Conservation (phyloP, 352 stramenopile species). For the Phytophthora boehmeriae region DNA sequence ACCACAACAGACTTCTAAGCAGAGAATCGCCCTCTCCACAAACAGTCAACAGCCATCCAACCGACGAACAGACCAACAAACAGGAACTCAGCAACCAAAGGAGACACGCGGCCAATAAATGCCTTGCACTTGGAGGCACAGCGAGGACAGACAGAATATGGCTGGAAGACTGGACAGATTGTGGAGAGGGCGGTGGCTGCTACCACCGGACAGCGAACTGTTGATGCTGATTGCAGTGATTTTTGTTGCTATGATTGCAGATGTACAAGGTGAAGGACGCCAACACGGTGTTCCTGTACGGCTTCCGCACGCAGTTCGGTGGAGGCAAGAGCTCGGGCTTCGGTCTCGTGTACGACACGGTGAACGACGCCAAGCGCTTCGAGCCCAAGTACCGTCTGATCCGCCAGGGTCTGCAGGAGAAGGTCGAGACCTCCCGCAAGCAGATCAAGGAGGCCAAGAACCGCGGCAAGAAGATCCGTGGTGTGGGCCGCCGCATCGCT, state of each 20-base stretch:
- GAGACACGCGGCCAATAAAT: conserved; percentile 3
- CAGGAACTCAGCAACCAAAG: conserved; percentile 1
- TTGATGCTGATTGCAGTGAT: too few relatives aligned
- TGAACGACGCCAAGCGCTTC: conserved; percentile 98
- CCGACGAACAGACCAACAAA: conserved; percentile 2
- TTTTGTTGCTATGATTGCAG: conserved; percentile 37
- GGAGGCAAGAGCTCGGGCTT: conserved; percentile 98
- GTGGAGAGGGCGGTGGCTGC: too few relatives aligned
- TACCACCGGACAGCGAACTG: not conserved
- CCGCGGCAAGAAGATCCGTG: conserved; percentile 97
- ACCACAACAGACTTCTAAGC: not conserved
- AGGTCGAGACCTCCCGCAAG: conserved; percentile 98
- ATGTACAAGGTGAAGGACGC: conserved; percentile 97
- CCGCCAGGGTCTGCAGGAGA: conserved; percentile 90
- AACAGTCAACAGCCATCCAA: not conserved
- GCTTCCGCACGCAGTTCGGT: conserved; percentile 98
- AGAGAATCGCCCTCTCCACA: not conserved
- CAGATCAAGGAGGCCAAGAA: conserved; percentile 99
- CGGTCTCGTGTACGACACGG: conserved; percentile 98
- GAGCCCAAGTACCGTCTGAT: conserved; percentile 98
- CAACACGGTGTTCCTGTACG: conserved; percentile 97
- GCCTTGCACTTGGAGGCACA: not conserved
- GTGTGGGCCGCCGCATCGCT: conserved; percentile 97
- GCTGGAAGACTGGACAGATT: too few relatives aligned
- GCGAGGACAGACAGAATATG: conserved; percentile 3